A percentile compares a stretch with the other conserved stretches of the same genome.
These are phyloP conservation scores for Penicillium decumbens DNA, from an alignment of 2,329 filamentous ascomycete species.

Conservation along the genomic window DNA sequence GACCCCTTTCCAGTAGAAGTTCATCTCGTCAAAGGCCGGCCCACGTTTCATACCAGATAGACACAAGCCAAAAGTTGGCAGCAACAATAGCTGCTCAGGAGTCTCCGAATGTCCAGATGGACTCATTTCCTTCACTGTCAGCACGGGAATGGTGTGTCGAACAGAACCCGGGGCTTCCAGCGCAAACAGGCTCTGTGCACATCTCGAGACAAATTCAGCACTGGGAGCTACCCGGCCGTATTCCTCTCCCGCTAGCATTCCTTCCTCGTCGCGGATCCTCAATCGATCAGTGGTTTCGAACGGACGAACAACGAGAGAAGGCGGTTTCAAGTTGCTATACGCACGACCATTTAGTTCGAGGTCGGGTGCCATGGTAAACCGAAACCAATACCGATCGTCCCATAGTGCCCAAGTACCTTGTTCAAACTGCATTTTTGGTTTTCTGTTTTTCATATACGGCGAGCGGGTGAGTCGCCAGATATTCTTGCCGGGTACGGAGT, in stretches of 20 bases:
- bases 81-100: conserved; percentile 18
- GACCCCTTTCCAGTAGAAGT: conserved; percentile 3
- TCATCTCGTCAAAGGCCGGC: conserved; percentile 3
- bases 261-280: conserved; percentile 13
- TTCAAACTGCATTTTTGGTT: conserved; percentile 11
- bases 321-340: background rate
- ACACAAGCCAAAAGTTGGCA: conserved; percentile 28
- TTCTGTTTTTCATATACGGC: conserved; percentile 31
- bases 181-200: conserved; percentile 19
- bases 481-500: conserved; percentile 12
- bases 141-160: conserved; percentile 43
- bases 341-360: too few relatives aligned
- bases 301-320: conserved; percentile 39
- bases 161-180: conserved; percentile 32
- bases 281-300: conserved; percentile 32
- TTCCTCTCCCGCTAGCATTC: background rate
- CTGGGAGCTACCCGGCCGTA: background rate
- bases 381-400: conserved; percentile 56
- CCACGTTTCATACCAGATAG: conserved; percentile 11
- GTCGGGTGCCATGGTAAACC: conserved; percentile 33
- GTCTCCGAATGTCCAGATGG: background rate
- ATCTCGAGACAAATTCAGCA: background rate
- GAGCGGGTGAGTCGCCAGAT: conserved; percentile 39
- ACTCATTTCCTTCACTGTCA: conserved; percentile 17
- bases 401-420: conserved; percentile 42